These are phyloP conservation scores for Vigna angularis DNA, from an alignment of 306 rosid species.

Conservation along the genomic window DNA sequence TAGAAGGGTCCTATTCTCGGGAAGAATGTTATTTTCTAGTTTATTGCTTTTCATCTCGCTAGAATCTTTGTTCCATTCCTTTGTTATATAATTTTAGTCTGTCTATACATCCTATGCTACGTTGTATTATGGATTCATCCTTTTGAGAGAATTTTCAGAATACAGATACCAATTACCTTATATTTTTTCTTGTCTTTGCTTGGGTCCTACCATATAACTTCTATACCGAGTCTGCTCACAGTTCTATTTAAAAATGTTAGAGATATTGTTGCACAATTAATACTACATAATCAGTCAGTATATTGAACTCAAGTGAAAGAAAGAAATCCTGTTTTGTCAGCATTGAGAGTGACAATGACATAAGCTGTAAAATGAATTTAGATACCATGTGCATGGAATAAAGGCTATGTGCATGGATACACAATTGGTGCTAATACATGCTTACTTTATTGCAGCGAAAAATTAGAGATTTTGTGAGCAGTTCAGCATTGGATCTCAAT, in stretches of 20 bases:
- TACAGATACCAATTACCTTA: neutral
- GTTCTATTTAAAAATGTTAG: neutral
- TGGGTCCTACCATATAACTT: neutral
- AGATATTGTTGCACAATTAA: neutral
- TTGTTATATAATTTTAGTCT: too few species aligned
- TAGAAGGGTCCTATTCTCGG: too few species aligned
- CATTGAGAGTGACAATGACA: neutral
- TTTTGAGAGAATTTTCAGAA: too few species aligned
- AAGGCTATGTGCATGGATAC: neutral
- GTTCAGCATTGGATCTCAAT: slow-evolving; percentile 10
- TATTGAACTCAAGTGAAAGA: neutral
- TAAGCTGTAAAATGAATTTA: slow-evolving; percentile 7
- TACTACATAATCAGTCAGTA: slow-evolving; percentile 8
- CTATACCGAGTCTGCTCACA: neutral
- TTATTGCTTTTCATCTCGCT: too few species aligned
- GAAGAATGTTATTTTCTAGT: too few species aligned
- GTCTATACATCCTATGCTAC: too few species aligned
- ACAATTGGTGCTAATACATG: neutral
- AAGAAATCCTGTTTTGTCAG: neutral
- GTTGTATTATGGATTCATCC: too few species aligned
- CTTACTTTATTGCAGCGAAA: slow-evolving; percentile 27
- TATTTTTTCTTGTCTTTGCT: neutral
- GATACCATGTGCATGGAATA: neutral
- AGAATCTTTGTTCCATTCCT: too few species aligned
- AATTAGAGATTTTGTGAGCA: slow-evolving; percentile 6